Evolutionary conservation across 352 stramenopile species (phyloP), one percentile per base, ranked within the genome.

Genomic region (Phytophthora rubi): DNA sequence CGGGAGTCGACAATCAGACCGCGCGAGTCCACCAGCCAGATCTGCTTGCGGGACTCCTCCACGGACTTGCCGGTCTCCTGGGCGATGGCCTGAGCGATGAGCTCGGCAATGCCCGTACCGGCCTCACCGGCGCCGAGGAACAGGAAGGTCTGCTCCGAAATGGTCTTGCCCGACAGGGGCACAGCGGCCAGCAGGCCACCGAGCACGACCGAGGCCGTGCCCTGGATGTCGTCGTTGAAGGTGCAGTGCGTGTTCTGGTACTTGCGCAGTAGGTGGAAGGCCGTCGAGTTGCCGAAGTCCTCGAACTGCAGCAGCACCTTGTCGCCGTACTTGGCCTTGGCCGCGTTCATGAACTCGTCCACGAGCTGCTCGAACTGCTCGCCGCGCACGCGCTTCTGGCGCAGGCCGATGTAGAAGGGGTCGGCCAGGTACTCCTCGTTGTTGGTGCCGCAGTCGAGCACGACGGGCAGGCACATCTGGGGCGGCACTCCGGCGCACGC

Each of bases 181-280:
- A 93, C 80, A 51, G 89, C 85, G 30, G 88, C 85, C 9, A 91
- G 68, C 15, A 96, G 85, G 65, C 89, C 87, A 15, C 80, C 87
- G n/a, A 97, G 79, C 10, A 93, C 86, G 26, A 93, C 87, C 4
- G 85, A 93, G 1, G 86, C 85, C 2, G 88, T 92, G 59, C 86
- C 88, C 61, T 99, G 97, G 74, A 99, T 99, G 72, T 99, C 97
- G 83, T 99, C 97, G 79, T 99, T 99, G 79, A 98, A 98, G 5
- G 85, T 92, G 73, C 78, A 93, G 75, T 94, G 89, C 32, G 83
- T 94, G 68, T 92, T 81, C 72, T 94, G 79, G 66, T 85, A 95
- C 75, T 94, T 93, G 67, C 86, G 86, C 64, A 97, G 76, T 49
- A 97, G 63, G 59, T 92, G 72, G 72, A 97, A 97, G 37, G 89